Evolutionary conservation across 768 basidiomycete genomes (phyloP).

Genomic region (Rhizopogon rudus): DNA sequence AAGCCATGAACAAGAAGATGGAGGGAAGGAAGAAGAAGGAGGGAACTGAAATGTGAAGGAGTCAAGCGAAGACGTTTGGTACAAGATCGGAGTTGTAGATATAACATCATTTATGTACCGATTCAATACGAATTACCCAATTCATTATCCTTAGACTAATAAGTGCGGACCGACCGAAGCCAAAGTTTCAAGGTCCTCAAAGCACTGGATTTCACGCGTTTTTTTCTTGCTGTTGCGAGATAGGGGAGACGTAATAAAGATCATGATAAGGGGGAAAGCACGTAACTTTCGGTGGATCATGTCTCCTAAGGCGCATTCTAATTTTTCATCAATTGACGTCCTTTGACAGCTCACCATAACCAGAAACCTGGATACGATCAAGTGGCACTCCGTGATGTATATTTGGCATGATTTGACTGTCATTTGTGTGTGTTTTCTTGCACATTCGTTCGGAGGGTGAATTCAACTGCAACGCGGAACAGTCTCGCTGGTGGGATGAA

Average conservation of each 20-base stretch:
- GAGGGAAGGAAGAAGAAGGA: slow-evolving; percentile 5
- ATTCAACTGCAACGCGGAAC: background rate
- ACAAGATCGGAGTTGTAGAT: background rate
- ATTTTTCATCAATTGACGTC: too few relatives aligned
- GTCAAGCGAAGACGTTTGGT: slow-evolving; percentile 9
- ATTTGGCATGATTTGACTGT: too few relatives aligned
- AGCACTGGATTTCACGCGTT: too few relatives aligned
- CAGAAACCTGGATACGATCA: background rate
- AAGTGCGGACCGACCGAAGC: background rate
- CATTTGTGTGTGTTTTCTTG: background rate
- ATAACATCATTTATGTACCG: background rate
- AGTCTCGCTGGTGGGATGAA: background rate
- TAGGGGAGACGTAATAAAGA: too few relatives aligned
- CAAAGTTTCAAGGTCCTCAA: background rate
- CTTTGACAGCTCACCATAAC: background rate
- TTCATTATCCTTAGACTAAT: background rate
- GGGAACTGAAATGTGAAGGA: slow-evolving; percentile 6
- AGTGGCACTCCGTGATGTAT: too few relatives aligned
- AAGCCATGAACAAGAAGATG: slow-evolving; percentile 18
- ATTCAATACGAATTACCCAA: background rate
- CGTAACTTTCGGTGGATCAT: too few relatives aligned
- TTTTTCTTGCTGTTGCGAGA: too few relatives aligned
- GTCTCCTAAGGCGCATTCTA: too few relatives aligned
- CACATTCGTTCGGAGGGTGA: background rate
- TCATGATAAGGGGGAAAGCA: too few relatives aligned